phyloP scores from a whole-genome alignment of 163 green algal genomes.

The Volvox carteri region DNA sequence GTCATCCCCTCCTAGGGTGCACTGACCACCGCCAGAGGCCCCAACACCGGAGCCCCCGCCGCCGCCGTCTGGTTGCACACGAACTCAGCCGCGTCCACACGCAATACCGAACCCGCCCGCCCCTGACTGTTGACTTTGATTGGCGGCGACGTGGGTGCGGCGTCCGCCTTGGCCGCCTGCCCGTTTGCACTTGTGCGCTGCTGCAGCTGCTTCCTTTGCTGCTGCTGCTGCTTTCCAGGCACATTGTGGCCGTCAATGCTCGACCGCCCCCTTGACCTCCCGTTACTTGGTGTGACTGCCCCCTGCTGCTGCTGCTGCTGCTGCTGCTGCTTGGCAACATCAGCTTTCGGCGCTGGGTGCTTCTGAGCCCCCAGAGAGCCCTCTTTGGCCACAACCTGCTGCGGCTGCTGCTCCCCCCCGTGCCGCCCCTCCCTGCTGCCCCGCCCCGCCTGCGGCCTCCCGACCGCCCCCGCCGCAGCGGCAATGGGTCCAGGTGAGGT shows the following conservation, averaged over 20 bases:
- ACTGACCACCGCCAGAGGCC: neutral
- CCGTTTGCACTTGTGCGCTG: no score
- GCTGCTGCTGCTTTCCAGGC: neutral
- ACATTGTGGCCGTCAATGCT: constrained; percentile 13
- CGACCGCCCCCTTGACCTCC: neutral
- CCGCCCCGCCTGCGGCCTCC: neutral
- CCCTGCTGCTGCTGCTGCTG: constrained; percentile 20
- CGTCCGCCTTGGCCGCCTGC: neutral
- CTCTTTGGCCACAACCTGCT: neutral
- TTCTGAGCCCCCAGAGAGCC: no score
- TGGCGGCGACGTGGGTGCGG: neutral
- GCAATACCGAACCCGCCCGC: neutral
- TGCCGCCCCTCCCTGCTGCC: neutral
- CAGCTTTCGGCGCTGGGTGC: no score
- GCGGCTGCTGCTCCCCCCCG: neutral
- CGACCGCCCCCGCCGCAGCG: no score
- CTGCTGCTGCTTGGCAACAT: neutral
- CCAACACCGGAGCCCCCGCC: neutral
- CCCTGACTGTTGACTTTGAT: no score
- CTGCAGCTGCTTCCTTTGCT: neutral
- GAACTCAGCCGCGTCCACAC: constrained; percentile 38
- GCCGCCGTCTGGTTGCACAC: neutral
- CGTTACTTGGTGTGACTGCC: constrained; percentile 3
- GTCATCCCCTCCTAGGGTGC: neutral
- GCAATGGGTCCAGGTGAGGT: neutral